Evolutionary conservation across 2,329 filamentous ascomycete genomes (phyloP), one percentile per base, ranked within the genome.

Genomic region (Colletotrichum coccodes): DNA sequence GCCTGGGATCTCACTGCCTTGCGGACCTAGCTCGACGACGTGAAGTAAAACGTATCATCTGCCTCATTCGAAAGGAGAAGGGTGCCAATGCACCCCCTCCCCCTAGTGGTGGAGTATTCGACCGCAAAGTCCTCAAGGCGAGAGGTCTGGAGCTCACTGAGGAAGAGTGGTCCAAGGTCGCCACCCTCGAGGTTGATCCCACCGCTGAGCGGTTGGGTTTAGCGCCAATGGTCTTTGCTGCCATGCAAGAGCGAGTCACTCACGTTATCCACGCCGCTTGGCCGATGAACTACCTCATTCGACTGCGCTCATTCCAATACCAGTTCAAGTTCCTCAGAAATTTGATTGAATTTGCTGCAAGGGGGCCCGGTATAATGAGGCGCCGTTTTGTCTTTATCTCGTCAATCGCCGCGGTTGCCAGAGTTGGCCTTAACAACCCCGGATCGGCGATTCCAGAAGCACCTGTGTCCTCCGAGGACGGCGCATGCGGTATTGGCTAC

Each of bases 201-300:
- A 67, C 67, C 0, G 50, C 64, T 6, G 67, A 70, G 6, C 42
- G 64, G 16, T 42, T 74, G 6, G 72, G 73, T 1, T 70, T 74
- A 11, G 46, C 59, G 16, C 36, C 61, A 1, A 60, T 68, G 47
- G 62, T 59, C 28, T 69, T 71, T 40, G 57, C 52, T 7, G 59
- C 46, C 9, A 32, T 74, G 49, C 69, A 69, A 23, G 52, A 44
- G 1, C 65, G 64, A 12, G 58, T 71, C 9, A 74, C 73, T 1
- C 72, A 74, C 28, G 46, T 75, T 26, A 23, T 75, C 26, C 73
- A 75, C 44, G 71, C 71, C 9, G 73, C 72, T 6, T 75, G 73
- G 73, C 73, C 73, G 8, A 75, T 75, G 73, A 72, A 74, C 70
- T 75, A 71, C 14, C 71, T 70, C n/a, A 71, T 71, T 5, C 46